Base-by-base conservation (phyloP, 1,284 basidiomycete genomes). In the Cutaneotrichosporon dermatis region DNA sequence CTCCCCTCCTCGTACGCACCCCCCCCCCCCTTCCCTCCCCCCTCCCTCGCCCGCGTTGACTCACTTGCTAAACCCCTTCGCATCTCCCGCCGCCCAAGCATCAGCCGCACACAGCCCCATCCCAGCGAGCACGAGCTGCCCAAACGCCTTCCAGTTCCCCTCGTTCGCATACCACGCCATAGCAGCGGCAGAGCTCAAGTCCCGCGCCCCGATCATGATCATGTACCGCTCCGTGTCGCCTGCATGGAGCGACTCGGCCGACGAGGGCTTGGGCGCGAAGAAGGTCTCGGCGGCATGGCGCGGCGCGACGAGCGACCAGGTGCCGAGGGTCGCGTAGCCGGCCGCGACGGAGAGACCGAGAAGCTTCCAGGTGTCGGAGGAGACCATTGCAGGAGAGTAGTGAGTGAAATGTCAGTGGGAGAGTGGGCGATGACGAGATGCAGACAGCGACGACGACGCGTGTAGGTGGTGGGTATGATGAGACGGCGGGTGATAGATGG, bases 261-360 rank as follows among this genome's bases (percentile, higher is more conserved):
- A 49, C 25, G 46, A 49, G 11, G 46, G 46, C 6, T 33, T 33
- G 34, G 46, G 46, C 13, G 12, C 3, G 50, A 51, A 51, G 16
- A 51, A 40, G 9, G 37, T 51, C 50, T 51, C 50, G 10, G 39
- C 39, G 15, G 15, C 36, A 25, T 40, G 9, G n/a, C 50, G 50
- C 1, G 50, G 50, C 8, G 39, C 39, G 37, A 51, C 5, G 15
- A 51, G 37, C 36, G 37, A 36, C 36, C 36, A 51, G 7, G 37
- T 40, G 15, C 50, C 50, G 15, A 51, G 37, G 1, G 50, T 40
- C n/a, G 50, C 36, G 37, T 51, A 51, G 50, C 50, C 50, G 0
- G 37, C 50, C 3, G 11, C 16, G n/a, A 51, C 50, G 37, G 36
- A 16, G 37, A 51, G 50, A n/a, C 50, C 50, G 50, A 51, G 50